Evolutionary conservation across 2,329 filamentous ascomycete species (phyloP), one percentile per base, ranked within the genome.

Genomic region (Celoporthe dispersa): DNA sequence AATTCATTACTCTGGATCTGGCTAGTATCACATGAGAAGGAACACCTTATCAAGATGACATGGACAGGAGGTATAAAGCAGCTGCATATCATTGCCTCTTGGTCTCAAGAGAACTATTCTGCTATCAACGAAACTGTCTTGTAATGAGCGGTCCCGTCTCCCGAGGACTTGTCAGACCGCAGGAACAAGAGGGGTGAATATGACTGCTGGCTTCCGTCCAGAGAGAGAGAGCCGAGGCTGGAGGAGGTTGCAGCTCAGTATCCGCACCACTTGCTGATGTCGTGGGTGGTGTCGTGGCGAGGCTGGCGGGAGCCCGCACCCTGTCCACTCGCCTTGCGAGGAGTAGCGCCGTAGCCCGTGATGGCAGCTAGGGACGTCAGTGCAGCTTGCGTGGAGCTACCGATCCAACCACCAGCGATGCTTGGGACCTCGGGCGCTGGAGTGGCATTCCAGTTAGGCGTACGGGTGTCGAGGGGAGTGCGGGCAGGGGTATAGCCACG

Each of bases 341-440:
- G 22, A 33, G 48, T 8, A 14, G 64, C 25, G 14, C 28, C 68
- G 55, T 67, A 70, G 33, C 68, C 64, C 12, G 2, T 22, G 1
- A 33, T 3, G 7, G 8, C 31, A 35, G 57, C 6, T 19, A 60
- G 31, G 7, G 57, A 22, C 19, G 31, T 25, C 31, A 22, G 57
- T 25, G 19, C 8, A 37, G 7, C 31, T 19, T 33, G 9, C 57
- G 57, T 33, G 22, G 6, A 31, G 19, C 19, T 33, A 37, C 31
- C 57, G 19, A n/a, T 5, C 57, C 57, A 60, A 22, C 31, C 57
- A 22, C 31, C 57, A 37, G 8, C 57, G 14, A 35, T 37, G 19
- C 33, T 37, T 3, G 57, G 3, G 31, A 35, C 33, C 1, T 60
- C 28, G 22, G 19, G 31, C 33, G 57, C 22, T 7, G 33, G 31